These are phyloP conservation scores for Endogone sp. DNA, from an alignment of 192 early-diverging fungal species.

Conservation along the genomic window DNA sequence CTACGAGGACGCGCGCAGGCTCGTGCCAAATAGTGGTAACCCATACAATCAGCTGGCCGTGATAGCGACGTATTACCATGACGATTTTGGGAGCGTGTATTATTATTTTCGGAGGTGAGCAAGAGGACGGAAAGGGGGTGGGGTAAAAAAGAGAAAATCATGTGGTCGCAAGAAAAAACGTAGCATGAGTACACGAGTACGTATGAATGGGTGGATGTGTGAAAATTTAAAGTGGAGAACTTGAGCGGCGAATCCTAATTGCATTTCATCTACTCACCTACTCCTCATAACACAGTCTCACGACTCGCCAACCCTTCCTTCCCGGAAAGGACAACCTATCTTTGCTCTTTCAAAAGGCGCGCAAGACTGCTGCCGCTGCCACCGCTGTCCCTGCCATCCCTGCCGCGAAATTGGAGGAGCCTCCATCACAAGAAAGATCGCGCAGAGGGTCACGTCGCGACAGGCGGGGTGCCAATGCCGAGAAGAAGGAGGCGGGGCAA, in stretches of 20 bases:
- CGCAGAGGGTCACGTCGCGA: constrained; percentile 1
- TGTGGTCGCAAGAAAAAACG: no score
- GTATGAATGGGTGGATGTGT: no score
- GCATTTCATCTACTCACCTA: no score
- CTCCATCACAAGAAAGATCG: constrained; percentile 14
- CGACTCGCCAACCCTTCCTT: constrained; percentile 40
- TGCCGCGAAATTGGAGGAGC: background rate
- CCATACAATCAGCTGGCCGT: constrained; percentile 80
- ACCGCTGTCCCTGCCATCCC: background rate
- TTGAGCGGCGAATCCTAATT: no score
- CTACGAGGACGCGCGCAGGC: constrained; percentile 56
- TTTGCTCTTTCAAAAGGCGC: constrained; percentile 35
- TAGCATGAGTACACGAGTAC: no score
- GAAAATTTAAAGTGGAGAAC: no score
- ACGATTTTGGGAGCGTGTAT: constrained; percentile 45
- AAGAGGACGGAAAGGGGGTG: background rate
- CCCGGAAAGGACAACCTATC: constrained; percentile 43
- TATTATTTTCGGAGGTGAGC: constrained; percentile 24
- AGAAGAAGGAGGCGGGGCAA: constrained; percentile 18
- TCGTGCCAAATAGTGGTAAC: constrained; percentile 60
- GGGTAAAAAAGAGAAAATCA: no score
- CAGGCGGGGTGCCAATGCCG: constrained; percentile 15
- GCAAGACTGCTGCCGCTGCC: constrained; percentile 8
- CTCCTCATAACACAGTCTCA: constrained; percentile 29
- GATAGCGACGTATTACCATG: constrained; percentile 49